Evolutionary conservation across 306 rosid species (phyloP), one percentile per base, ranked within the genome.

Genomic region (Cyamopsis tetragonoloba): DNA sequence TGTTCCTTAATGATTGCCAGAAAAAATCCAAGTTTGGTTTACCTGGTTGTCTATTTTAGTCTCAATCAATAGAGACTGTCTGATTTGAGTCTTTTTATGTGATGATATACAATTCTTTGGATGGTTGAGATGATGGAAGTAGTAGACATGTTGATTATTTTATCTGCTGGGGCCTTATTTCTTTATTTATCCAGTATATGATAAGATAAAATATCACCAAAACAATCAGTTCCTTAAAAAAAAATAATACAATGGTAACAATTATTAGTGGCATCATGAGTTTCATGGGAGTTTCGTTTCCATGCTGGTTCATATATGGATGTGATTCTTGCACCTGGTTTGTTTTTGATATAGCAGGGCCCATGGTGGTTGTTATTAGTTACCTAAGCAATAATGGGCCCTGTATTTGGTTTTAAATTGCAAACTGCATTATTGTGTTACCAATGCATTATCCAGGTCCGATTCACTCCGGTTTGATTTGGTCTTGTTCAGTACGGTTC

Each of bases 1-100:
- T 19, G 66, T 43, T 39, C 66, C 46, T 57, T 55, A 41, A 72
- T 72, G 70, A 59, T 72, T 66, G 75, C 35, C 3, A 19, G 22
- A 60, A 57, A 67, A 62, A n/a, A 60, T 47, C 67, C n/a, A 15
- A 32, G 20, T 57, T 69, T 30, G 72, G 67, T 34, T 70, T 76
- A 62, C 39, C 49, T 18, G 58, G 58, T 67, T 55, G 38, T 49
- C 62, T 49, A 13, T 32, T 70, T 70, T 57, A 53, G 51, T 68
- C 59, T 64, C 63, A 56, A 64, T 46, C 72, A 37, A 41, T 56
- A 9, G 7, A 70, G 73, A 15, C 39, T 62, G 62, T 46, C 37
- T 71, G 53, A 64, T 63, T n/a, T 35, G 34, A 68, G 34, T 20
- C 80, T 39, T 31, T 10, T 57, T 55, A 30, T 48, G 48, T 59